These are phyloP conservation scores for Saccharomycopsis fibuligera DNA, from an alignment of 805 yeast genomes.

Conservation along the genomic window DNA sequence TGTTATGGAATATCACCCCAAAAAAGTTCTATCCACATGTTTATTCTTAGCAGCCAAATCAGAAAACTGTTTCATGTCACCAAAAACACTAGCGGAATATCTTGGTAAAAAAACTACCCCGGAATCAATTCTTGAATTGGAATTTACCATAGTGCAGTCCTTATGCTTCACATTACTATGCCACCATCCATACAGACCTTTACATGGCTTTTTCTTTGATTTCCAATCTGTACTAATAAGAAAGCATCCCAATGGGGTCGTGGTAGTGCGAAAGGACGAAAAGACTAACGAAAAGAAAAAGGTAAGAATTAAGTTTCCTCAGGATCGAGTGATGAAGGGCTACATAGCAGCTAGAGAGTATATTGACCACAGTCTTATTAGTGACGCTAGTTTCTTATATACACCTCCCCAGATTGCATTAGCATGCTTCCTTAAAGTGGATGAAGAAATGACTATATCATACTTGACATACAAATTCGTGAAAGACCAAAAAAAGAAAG, in stretches of 20 bases:
- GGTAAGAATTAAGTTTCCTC: constrained; percentile 9
- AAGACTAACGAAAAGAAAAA: constrained; percentile 23
- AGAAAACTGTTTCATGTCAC: constrained; percentile 84
- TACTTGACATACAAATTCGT: constrained; percentile 61
- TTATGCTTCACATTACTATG: constrained; percentile 73
- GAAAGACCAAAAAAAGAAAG: constrained; percentile 24
- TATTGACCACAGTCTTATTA: constrained; percentile 60
- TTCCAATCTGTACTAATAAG: constrained; percentile 55
- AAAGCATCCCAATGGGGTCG: constrained; percentile 19
- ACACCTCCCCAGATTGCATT: constrained; percentile 96
- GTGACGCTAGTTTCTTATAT: constrained; percentile 70
- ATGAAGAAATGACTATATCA: constrained; percentile 54
- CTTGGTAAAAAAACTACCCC: constrained; percentile 51
- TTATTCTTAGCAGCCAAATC: constrained; percentile 88
- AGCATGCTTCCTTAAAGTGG: constrained; percentile 68
- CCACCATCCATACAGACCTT: constrained; percentile 83
- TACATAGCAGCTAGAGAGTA: constrained; percentile 66
- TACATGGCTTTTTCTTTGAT: constrained; percentile 94
- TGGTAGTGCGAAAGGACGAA: constrained; percentile 12
- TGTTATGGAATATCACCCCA: constrained; percentile 86
- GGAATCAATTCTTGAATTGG: constrained; percentile 66
- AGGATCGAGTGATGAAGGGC: constrained; percentile 29
- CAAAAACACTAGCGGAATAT: constrained; percentile 62
- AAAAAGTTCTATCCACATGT: constrained; percentile 70
- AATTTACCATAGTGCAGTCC: constrained; percentile 68